Conservation (phyloP, 2,329 filamentous ascomycete species). For the Stagonosporopsis tanaceti region DNA sequence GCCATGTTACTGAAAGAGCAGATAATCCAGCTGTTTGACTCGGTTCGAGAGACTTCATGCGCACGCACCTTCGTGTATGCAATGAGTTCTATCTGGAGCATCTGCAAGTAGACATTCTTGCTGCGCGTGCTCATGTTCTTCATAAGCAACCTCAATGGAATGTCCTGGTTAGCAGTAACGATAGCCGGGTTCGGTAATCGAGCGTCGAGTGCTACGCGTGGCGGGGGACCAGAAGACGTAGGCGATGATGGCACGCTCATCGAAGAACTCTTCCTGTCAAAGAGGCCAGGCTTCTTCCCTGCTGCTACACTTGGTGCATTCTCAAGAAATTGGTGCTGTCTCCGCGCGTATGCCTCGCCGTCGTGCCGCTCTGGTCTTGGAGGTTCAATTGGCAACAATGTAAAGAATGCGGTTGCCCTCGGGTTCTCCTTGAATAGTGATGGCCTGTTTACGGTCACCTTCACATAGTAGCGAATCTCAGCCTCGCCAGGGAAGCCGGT, state of each 20-base stretch:
- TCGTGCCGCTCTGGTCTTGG: conserved; percentile 72
- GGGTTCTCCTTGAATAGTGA: conserved; percentile 91
- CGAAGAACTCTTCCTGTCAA: conserved; percentile 54
- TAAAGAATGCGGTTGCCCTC: conserved; percentile 68
- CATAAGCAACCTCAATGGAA: conserved; percentile 81
- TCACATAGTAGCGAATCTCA: conserved; percentile 92
- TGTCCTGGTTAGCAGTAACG: conserved; percentile 84
- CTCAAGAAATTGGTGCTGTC: conserved; percentile 67
- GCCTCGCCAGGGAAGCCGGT: conserved; percentile 87
- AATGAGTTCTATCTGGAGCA: conserved; percentile 82
- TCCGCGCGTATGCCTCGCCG: conserved; percentile 84
- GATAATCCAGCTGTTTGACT: conserved; percentile 79
- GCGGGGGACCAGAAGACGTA: conserved; percentile 32
- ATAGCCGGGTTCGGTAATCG: conserved; percentile 87
- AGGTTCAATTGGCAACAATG: conserved; percentile 91
- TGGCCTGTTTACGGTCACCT: conserved; percentile 91
- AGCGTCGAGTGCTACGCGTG: conserved; percentile 78
- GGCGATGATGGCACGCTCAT: conserved; percentile 29
- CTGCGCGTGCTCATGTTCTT: conserved; percentile 75
- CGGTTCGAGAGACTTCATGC: conserved; percentile 74
- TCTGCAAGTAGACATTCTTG: conserved; percentile 77
- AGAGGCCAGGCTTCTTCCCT: conserved; percentile 68
- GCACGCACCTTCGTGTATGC: conserved; percentile 81
- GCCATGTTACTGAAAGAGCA: conserved; percentile 74
- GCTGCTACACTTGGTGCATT: conserved; percentile 33